Conservation (phyloP, 345 rosid genomes). For the Bretschneidera sinensis region DNA sequence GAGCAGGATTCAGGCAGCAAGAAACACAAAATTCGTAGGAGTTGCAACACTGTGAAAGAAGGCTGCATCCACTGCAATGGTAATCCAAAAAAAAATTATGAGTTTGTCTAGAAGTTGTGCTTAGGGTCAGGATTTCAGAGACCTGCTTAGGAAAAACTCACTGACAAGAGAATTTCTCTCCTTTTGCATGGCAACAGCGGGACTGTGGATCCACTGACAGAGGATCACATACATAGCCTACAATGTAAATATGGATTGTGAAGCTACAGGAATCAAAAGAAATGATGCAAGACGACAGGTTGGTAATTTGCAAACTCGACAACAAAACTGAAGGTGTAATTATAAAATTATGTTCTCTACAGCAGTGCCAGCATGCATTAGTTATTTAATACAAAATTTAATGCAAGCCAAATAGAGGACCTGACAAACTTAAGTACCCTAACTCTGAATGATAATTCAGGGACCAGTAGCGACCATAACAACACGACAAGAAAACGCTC, state of each 20-base stretch:
- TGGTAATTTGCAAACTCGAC: background rate
- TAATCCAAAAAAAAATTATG: conserved; percentile 10
- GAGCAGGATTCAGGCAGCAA: conserved; percentile 75
- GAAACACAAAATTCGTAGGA: conserved; percentile 92
- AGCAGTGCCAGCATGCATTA: conserved; percentile 5
- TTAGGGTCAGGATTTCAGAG: conserved; percentile 2
- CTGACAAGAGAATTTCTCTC: conserved; percentile 91
- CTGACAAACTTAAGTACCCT: background rate
- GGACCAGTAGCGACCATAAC: no score
- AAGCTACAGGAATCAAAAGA: conserved; percentile 2
- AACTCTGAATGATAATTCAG: no score
- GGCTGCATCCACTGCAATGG: conserved; percentile 68
- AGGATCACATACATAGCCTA: conserved; percentile 88
- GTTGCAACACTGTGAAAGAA: conserved; percentile 72
- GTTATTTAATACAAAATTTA: background rate
- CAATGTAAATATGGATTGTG: conserved; percentile 4
- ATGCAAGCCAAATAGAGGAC: background rate
- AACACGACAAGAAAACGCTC: no score
- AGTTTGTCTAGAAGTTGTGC: background rate
- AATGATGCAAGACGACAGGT: background rate
- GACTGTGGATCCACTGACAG: conserved; percentile 66
- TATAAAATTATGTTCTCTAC: background rate
- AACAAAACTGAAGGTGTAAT: background rate
- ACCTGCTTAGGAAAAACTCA: conserved; percentile 41
- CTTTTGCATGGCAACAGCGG: conserved; percentile 76